Evolutionary conservation across 805 yeast species (phyloP), one percentile per base, ranked within the genome.

Genomic region (Kodamaea leandrae): DNA sequence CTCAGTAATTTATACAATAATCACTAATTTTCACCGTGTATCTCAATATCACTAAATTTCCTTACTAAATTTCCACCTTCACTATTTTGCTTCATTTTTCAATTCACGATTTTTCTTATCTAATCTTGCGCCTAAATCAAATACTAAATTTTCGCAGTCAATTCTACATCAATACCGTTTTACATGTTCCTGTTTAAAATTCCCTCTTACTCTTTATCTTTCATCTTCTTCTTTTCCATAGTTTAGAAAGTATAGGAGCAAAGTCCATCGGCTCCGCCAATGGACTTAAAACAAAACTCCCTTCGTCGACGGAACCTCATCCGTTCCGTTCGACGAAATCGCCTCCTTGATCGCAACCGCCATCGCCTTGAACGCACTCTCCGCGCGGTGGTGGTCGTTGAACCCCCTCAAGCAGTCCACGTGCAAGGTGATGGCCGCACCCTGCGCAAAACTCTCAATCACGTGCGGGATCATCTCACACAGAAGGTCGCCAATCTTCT

Each of bases 401-500:
- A 78, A 78, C 1, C 99, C 99, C 51, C 97, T 74, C 43, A 93
- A 58, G 61, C 96, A 87, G 64, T 93, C 99, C 25, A 93, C 96
- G 57, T 93, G 99, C 56, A 93, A 57, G 1, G 99, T 93, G 41
- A 93, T 76, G 45, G 84, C 83, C 1, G 97, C 96, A 29, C 86
- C 86, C 54, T 85, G 87, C 3, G 98, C 96, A 70, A 93, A 93
- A 53, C 95, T 83, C 63, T 89, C 96, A 47, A 93, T 60, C 36
- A 93, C 90, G 62, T 93, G 99, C n/a, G 97, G 97, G 49, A 93
- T 84, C 99, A 93, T 93, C 67, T 93, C 99, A 55, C 93, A 80
- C 26, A 89, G 79, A 39, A 93, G 73, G 55, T 86, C 95, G 39
- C 99, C 99, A 52, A 93, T 81, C 60, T 83, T 89, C 61, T 93